Evolutionary conservation across 257 asterid genomes (phyloP), one percentile per base, ranked within the genome.

Genomic region (Jasminum sambac): DNA sequence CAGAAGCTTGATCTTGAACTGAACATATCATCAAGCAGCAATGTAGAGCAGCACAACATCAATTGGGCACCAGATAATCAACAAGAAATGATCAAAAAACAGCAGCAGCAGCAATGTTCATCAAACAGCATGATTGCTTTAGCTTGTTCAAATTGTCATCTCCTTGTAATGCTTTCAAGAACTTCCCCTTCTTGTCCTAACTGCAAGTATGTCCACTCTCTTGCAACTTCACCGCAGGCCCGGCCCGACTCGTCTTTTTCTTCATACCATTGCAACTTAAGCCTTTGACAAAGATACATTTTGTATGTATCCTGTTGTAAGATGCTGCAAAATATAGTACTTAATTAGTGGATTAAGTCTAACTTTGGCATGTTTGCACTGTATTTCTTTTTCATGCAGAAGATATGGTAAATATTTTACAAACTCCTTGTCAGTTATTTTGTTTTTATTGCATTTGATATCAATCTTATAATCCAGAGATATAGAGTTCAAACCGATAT

Each of bases 81-180:
- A 5, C 19, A 34, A 36, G 13, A 43, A 5, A 30, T 43, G n/a
- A 12, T 68, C 34, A 42, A 43, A 34, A 66, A 59, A 74, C 70
- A 21, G 23, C 67, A 39, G 25, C 17, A 71, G 9, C 25, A 59
- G n/a, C n/a, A n/a, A n/a, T n/a, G n/a, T 1, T 42, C 71, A 34
- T 72, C 76, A 30, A 30, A 21, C 79, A 3, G 8, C 58, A 85
- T 81, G 90, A 80, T 83, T 63, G 90, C 90, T 42, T 77, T 85
- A 72, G 82, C 86, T 61, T 85, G 90, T 64, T 81, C 86, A 11
- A 85, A 83, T 73, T 85, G 90, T 64, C 90, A 85, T 77, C 88
- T 85, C 40, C 81, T 85, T 19, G 88, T 85, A 9, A 85, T 85
- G 66, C 81, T 85, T 19, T 69, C 85, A 64, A 74, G 78, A 73